Base-by-base conservation (phyloP, 2,329 filamentous ascomycete species). In the Alternaria arbusti region DNA sequence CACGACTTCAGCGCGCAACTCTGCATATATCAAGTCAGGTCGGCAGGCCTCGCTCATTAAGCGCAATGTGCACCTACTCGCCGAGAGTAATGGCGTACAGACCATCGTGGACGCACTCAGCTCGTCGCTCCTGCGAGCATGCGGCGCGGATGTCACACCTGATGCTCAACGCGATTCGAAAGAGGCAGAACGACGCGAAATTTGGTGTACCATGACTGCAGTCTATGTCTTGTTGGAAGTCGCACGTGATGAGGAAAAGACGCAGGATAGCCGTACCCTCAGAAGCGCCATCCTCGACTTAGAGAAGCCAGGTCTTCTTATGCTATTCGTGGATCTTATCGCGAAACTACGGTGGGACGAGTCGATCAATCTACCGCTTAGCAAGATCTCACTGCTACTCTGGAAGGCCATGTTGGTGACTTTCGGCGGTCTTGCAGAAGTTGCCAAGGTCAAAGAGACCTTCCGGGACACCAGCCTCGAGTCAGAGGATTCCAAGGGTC, bases 331-430 rank as follows among this genome's bases (percentile, higher is more conserved):
- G 28, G 88, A 90, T 36, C 70, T 84, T n/a, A 80, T 85, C 28
- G 80, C 81, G 8, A 80, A 80, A 51, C 62, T 86, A 40, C 76
- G 91, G 86, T 82, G 87, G 87, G 73, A 89, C 73, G 81, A 86
- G 68, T 66, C 84, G 85, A 76, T 90, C 84, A 59, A 69, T 85
- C 91, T 85, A 83, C 91, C 84, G 22, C 79, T 80, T 68, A 76
- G 66, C 17, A 82, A 81, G 61, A 61, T 96, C 44, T 89, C 97
- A 57, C 84, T 97, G 8, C 84, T 98, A 2, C 88, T 96, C 52
- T 98, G 96, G 95, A 99, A 99, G 82, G 90, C 92, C 0, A 88
- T 97, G 9, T 83, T 98, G 15, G 86, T 98, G 3, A 86, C 91
- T 1, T 96, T 98, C 77, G 96, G 96, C 25, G 92, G 93, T 44